Evolutionary conservation across 129 eudicot genomes (phyloP).

Genomic region (Pittosporum tobira): DNA sequence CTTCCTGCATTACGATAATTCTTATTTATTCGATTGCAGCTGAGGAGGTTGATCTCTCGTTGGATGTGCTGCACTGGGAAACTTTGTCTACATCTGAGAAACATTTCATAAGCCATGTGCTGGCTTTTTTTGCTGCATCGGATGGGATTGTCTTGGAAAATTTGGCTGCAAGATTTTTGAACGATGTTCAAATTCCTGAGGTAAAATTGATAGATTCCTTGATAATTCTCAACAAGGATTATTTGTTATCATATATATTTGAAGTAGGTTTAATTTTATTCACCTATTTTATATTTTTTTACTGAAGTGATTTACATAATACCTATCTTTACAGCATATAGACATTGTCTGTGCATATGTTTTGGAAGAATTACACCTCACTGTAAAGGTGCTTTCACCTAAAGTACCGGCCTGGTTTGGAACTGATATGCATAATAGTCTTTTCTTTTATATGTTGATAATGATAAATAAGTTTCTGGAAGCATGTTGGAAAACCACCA

Average conservation of each 20-base stretch:
- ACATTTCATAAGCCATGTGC: slow-evolving; percentile 65
- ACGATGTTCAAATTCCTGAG: slow-evolving; percentile 74
- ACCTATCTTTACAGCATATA: background rate
- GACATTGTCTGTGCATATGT: background rate
- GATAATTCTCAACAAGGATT: background rate
- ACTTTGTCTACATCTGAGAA: slow-evolving; percentile 51
- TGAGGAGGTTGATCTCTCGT: slow-evolving; percentile 88
- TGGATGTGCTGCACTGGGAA: slow-evolving; percentile 72
- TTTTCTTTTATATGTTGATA: no score
- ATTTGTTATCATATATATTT: background rate
- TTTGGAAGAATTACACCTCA: background rate
- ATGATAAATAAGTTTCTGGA: no score
- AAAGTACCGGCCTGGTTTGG: background rate
- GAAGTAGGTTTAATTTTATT: background rate
- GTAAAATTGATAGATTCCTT: slow-evolving; percentile 16
- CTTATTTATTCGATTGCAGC: slow-evolving; percentile 25
- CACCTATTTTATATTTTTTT: background rate
- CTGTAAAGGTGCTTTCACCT: background rate
- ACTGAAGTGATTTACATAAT: background rate
- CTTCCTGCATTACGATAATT: background rate
- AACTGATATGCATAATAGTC: no score
- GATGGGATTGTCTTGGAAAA: slow-evolving; percentile 92
- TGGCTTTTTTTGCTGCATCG: slow-evolving; percentile 87
- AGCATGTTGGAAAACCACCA: no score
- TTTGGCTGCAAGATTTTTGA: slow-evolving; percentile 67